Evolutionary conservation across 805 yeast genomes (phyloP).

Genomic region (Maudiozyma bulderi): DNA sequence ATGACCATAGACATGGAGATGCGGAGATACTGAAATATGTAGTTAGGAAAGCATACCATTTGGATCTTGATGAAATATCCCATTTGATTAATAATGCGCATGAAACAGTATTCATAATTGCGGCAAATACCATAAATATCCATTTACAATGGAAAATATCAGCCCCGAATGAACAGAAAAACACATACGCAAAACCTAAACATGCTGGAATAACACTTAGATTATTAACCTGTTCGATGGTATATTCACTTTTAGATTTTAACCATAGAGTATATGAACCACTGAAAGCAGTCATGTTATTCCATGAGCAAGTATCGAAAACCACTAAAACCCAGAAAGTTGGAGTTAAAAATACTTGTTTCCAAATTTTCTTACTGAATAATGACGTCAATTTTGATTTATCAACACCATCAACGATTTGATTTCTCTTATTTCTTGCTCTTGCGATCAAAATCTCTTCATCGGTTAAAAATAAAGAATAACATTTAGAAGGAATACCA

Average conservation of each 20-base stretch:
- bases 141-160: conserved; percentile 43
- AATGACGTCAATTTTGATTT: conserved; percentile 20
- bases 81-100: conserved; percentile 48
- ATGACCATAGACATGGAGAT: conserved; percentile 51
- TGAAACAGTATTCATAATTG: conserved; percentile 44
- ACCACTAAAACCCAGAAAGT: conserved; percentile 47
- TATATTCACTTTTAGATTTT: conserved; percentile 36
- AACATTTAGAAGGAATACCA: conserved; percentile 53
- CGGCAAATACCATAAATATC: conserved; percentile 44
- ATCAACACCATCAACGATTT: conserved; percentile 25
- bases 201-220: conserved; percentile 50
- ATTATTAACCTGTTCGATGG: conserved; percentile 38
- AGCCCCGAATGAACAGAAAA: conserved; percentile 38
- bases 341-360: conserved; percentile 41
- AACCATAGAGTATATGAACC: conserved; percentile 60
- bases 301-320: conserved; percentile 53
- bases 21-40: conserved; percentile 56
- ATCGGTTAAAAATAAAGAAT: conserved; percentile 45
- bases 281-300: conserved; percentile 46
- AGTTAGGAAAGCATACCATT: conserved; percentile 55
- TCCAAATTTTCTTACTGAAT: conserved; percentile 41
- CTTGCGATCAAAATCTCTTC: conserved; percentile 51
- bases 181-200: conserved; percentile 44
- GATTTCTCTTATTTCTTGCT: conserved; percentile 30
- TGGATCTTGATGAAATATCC: conserved; percentile 47